These are phyloP conservation scores for Cryptococcus amylolentus DNA, from an alignment of 1,284 basidiomycete genomes.

Conservation along the genomic window DNA sequence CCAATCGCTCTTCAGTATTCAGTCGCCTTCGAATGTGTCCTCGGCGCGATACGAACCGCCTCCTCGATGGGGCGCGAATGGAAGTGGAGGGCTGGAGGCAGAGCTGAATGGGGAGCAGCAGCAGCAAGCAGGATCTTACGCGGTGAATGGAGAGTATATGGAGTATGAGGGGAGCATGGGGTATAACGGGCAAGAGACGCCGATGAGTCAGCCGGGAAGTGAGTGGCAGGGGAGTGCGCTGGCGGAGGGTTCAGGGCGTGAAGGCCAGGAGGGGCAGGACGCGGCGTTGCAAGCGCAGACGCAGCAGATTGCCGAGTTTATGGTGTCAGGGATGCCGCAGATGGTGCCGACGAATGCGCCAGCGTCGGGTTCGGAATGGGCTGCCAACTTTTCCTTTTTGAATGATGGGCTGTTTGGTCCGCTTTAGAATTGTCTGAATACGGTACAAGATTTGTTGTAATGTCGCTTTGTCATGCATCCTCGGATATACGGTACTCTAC, in stretches of 20 bases:
- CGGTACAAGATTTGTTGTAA: too few species aligned
- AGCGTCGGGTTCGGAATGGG: constrained; percentile 5
- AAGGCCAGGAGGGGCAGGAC: not conserved
- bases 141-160: not conserved
- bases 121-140: not conserved
- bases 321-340: not conserved
- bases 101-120: not conserved
- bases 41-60: not conserved
- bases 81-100: not conserved
- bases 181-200: not conserved
- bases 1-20: not conserved
- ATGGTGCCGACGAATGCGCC: not conserved
- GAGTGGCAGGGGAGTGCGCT: not conserved
- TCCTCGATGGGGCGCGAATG: not conserved
- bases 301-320: not conserved
- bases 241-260: not conserved
- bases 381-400: constrained; percentile 13
- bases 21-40: not conserved
- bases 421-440: not conserved
- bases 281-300: not conserved
- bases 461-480: too few species aligned
- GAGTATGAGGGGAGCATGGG: not conserved
- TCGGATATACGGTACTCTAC: too few species aligned
- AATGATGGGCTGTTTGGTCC: constrained; percentile 14
- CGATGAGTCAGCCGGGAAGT: not conserved